Conservation (phyloP, 108 stramenopile species). For the Pseudonitzschia multistriata region DNA sequence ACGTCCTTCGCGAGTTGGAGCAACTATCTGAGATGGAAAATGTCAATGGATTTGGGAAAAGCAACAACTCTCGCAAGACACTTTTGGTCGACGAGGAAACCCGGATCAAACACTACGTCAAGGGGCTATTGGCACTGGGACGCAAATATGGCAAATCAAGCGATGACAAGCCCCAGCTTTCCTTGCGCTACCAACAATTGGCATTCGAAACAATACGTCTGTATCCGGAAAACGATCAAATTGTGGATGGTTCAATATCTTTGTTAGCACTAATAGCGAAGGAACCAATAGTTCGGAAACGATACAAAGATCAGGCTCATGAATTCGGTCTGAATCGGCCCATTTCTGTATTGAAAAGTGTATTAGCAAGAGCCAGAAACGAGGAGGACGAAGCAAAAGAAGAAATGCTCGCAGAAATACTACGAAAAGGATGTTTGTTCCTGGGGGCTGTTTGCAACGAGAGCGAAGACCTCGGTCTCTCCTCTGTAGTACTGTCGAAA, state of each 20-base stretch:
- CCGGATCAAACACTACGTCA: slow-evolving; percentile 13
- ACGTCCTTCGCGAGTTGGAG: slow-evolving; percentile 33
- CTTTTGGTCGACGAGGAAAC: not conserved
- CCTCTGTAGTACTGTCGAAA: slow-evolving; percentile 38
- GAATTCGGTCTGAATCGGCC: slow-evolving; percentile 45
- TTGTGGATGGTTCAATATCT: slow-evolving; percentile 89
- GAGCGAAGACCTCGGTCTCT: slow-evolving; percentile 25
- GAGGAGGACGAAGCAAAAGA: slow-evolving; percentile 34
- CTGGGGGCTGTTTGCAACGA: slow-evolving; percentile 55
- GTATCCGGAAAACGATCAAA: slow-evolving; percentile 63
- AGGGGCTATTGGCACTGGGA: slow-evolving; percentile 28
- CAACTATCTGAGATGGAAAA: slow-evolving; percentile 2
- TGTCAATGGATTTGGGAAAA: not conserved
- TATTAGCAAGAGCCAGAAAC: slow-evolving; percentile 40
- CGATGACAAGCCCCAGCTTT: slow-evolving; percentile 9
- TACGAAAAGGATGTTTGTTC: slow-evolving; percentile 50
- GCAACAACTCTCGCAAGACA: not conserved
- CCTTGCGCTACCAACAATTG: slow-evolving; percentile 39
- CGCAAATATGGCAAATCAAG: slow-evolving; percentile 23
- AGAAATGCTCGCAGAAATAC: slow-evolving; percentile 45
- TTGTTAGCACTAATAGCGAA: slow-evolving; percentile 77
- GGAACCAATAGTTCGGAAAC: slow-evolving; percentile 38
- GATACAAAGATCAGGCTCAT: slow-evolving; percentile 34
- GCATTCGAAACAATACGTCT: slow-evolving; percentile 31
- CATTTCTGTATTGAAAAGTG: slow-evolving; percentile 25